A percentile compares a stretch with the other conserved stretches of the same genome.
These are phyloP conservation scores for Neofusicoccum kwambonambiense DNA, from an alignment of 2,329 filamentous ascomycete species.

Conservation along the genomic window DNA sequence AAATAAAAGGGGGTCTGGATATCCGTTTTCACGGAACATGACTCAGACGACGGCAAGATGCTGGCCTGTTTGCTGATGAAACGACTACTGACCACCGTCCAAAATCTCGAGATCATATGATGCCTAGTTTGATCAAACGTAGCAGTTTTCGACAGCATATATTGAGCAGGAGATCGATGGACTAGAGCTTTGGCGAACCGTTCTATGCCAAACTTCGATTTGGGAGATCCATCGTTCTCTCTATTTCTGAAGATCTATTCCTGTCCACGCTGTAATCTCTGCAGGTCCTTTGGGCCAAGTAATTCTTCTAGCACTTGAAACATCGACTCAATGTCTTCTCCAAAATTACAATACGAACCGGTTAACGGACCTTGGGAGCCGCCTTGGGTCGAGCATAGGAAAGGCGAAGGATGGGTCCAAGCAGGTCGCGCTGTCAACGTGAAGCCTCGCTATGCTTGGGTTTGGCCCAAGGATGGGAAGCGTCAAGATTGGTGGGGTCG, in stretches of 20 bases:
- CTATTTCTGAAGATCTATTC: background rate
- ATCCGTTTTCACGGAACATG: no score
- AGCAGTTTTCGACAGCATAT: background rate
- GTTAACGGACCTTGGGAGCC: background rate
- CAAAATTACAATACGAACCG: background rate
- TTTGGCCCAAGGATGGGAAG: conserved; percentile 47
- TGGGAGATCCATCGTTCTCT: background rate
- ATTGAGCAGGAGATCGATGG: background rate
- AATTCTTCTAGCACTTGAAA: background rate
- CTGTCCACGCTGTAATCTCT: no score
- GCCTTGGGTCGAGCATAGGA: conserved; percentile 21
- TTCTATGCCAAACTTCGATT: background rate
- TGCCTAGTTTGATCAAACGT: background rate
- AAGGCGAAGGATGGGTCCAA: conserved; percentile 26
- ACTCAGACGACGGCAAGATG: no score
- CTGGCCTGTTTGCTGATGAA: background rate
- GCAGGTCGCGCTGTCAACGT: conserved; percentile 24
- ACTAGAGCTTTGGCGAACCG: background rate
- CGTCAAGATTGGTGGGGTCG: conserved; percentile 34
- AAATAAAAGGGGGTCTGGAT: background rate
- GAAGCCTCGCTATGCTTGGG: conserved; percentile 41
- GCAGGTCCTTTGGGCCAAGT: background rate
- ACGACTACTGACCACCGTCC: no score
- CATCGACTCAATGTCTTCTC: background rate
- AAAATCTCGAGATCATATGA: background rate